phyloP scores from a whole-genome alignment of 2,329 filamentous ascomycete species.

The Colletotrichum phormii region DNA sequence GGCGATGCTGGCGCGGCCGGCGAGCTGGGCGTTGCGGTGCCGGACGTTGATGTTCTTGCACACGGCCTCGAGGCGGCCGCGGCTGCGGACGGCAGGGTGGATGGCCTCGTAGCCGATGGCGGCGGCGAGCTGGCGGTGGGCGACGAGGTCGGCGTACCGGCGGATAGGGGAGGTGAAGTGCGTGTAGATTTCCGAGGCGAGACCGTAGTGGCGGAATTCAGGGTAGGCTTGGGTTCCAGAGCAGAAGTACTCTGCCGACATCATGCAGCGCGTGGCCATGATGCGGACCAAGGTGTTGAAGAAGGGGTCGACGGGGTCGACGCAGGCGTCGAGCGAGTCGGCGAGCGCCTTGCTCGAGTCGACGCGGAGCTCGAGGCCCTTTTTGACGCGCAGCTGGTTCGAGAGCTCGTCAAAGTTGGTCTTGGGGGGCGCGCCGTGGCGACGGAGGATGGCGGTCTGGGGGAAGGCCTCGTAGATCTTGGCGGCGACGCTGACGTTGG shows the following conservation, averaged over 20 bases:
- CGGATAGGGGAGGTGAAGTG: slow-evolving; percentile 98
- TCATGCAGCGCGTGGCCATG: slow-evolving; percentile 98
- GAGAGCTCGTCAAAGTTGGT: slow-evolving; percentile 96
- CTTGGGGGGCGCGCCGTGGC: slow-evolving; percentile 91
- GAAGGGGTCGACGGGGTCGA: slow-evolving; percentile 85
- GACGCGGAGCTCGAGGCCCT: slow-evolving; percentile 80
- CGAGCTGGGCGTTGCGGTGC: slow-evolving; percentile 96
- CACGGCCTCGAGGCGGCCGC: slow-evolving; percentile 88
- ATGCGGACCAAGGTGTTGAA: slow-evolving; percentile 99
- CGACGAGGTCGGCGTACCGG: slow-evolving; percentile 95
- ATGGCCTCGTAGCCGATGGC: slow-evolving; percentile 93
- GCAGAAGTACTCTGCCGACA: slow-evolving; percentile 98
- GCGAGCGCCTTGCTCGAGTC: slow-evolving; percentile 95
- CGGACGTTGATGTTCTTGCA: slow-evolving; percentile 99
- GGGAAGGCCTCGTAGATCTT: slow-evolving; percentile 94
- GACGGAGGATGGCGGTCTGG: slow-evolving; percentile 92
- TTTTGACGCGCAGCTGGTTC: slow-evolving; percentile 91
- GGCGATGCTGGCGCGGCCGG: slow-evolving; percentile 91
- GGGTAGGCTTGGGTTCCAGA: slow-evolving; percentile 92
- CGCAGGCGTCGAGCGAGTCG: slow-evolving; percentile 87
- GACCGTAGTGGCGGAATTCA: slow-evolving; percentile 96
- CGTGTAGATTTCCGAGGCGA: slow-evolving; percentile 97
- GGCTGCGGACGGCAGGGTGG: slow-evolving; percentile 83
- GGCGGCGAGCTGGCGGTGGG: slow-evolving; percentile 92
- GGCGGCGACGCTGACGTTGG: slow-evolving; percentile 92